Evolutionary conservation across 305 asterid species (phyloP), one percentile per base, ranked within the genome.

Genomic region (Rubia occidens): DNA sequence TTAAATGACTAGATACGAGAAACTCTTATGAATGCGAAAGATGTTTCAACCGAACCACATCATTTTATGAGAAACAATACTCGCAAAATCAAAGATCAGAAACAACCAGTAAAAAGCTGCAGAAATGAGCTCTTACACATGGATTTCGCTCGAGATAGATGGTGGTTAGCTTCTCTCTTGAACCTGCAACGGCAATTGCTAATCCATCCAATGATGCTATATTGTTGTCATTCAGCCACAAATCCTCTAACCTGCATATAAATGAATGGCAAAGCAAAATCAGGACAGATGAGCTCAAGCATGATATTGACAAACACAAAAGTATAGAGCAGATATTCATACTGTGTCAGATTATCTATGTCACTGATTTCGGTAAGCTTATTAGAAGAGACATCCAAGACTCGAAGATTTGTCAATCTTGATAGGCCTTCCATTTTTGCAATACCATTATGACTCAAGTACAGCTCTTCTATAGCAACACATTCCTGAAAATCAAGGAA

Each of bases 141-240:
- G 96, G 96, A 78, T 94, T 94, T 75, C 95, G 96, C 93, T 90
- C 96, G 35, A 94, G 96, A 83, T 94, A 94, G 74, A 90, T 80
- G 70, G 97, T 94, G 20, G 95, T 94, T 73, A 94, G 90, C 74
- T 64, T 86, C 82, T 84, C 82, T 71, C 83, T 85, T 68, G 86
- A 83, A 79, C 93, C 81, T 45, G 90, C 73, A 78, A 87, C 95
- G 61, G 87, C 95, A 77, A 84, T 88, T 29, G 82, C 84, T 29
- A 94, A 81, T 67, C 81, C 87, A 64, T 89, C 93, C 66, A 94
- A 74, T 13, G 96, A 82, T 39, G 84, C 11, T 76, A 90, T 84
- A 74, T 81, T 89, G 81, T 90, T 94, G 84, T 91, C 97, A 72
- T 90, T 94, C 72, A 94, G 95, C 99, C 99, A 94, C 74, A 94